These are phyloP conservation scores for Ceratobasidium papillatum DNA, from an alignment of 1,284 basidiomycete genomes.

Conservation along the genomic window DNA sequence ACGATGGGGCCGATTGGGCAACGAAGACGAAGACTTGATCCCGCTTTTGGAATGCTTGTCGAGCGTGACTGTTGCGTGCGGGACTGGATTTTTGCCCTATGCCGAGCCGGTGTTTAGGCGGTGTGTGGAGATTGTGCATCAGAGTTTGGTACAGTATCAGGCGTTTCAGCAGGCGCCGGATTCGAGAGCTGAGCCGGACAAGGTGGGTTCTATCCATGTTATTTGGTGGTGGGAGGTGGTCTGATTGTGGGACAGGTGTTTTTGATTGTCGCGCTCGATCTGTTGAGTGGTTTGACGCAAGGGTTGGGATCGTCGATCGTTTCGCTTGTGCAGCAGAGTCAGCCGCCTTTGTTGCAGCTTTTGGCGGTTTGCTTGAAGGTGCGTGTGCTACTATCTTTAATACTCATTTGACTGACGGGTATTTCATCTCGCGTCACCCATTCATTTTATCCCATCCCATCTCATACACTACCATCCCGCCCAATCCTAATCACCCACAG, in stretches of 20 bases:
- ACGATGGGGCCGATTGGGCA: conserved; percentile 88
- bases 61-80: conserved; percentile 96
- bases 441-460: neutral
- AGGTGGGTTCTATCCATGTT: conserved; percentile 57
- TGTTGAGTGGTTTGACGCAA: conserved; percentile 95
- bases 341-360: conserved; percentile 81
- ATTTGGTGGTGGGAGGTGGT: neutral
- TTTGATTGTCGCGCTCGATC: conserved; percentile 95
- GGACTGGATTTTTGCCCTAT: conserved; percentile 88
- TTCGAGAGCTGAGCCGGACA: conserved; percentile 86
- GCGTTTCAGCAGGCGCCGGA: conserved; percentile 80
- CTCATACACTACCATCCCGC: neutral
- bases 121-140: conserved; percentile 87
- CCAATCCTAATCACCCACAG: conserved; percentile 48
- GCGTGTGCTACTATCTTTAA: neutral
- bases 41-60: conserved; percentile 97
- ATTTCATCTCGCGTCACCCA: neutral
- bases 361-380: conserved; percentile 84
- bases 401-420: neutral
- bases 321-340: conserved; percentile 68
- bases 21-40: conserved; percentile 93
- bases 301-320: conserved; percentile 85
- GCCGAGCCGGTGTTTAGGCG: conserved; percentile 93
- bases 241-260: conserved; percentile 57
- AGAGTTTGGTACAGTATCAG: conserved; percentile 82